These are phyloP conservation scores for Leptoxyphium fumago DNA, from an alignment of 2,329 filamentous ascomycete genomes.

Conservation along the genomic window DNA sequence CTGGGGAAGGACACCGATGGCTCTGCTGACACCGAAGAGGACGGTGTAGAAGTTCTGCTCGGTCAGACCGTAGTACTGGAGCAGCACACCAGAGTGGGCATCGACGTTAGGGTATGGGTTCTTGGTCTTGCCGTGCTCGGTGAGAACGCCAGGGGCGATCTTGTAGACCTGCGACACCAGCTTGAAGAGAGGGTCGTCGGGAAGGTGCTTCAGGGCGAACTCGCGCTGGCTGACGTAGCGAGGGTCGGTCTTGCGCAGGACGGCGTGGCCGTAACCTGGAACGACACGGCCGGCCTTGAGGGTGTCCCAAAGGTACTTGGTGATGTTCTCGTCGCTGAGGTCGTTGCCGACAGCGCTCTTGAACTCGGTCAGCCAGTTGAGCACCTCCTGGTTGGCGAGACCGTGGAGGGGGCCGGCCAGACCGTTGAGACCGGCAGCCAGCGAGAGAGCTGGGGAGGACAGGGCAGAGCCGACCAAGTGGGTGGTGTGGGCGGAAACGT, in stretches of 20 bases:
- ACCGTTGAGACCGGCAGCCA: constrained; percentile 93
- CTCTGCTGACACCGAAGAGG: constrained; percentile 95
- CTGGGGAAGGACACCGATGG: constrained; percentile 96
- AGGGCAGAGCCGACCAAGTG: constrained; percentile 94
- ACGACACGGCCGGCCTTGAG: constrained; percentile 93
- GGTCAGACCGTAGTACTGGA: constrained; percentile 98
- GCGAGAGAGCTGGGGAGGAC: constrained; percentile 92
- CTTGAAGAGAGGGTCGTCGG: constrained; percentile 99
- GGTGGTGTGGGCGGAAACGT: constrained; percentile 96
- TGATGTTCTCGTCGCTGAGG: constrained; percentile 91
- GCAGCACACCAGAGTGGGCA: constrained; percentile 95
- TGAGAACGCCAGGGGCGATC: constrained; percentile 94
- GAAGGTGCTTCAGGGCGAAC: constrained; percentile 86
- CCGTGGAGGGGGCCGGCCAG: constrained; percentile 96
- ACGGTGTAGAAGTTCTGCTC: constrained; percentile 99
- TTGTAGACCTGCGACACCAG: constrained; percentile 99
- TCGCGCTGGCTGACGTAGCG: constrained; percentile 97
- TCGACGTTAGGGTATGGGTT: constrained; percentile 99
- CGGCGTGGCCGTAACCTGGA: constrained; percentile 94
- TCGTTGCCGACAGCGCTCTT: constrained; percentile 90
- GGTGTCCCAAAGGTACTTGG: constrained; percentile 96
- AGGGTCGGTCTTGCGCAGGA: constrained; percentile 98
- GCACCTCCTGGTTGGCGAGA: constrained; percentile 98
- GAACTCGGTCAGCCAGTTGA: constrained; percentile 99
- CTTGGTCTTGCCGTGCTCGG: constrained; percentile 99